These are phyloP conservation scores for Fusarium hainanense DNA, from an alignment of 2,329 filamentous ascomycete species.

Conservation along the genomic window DNA sequence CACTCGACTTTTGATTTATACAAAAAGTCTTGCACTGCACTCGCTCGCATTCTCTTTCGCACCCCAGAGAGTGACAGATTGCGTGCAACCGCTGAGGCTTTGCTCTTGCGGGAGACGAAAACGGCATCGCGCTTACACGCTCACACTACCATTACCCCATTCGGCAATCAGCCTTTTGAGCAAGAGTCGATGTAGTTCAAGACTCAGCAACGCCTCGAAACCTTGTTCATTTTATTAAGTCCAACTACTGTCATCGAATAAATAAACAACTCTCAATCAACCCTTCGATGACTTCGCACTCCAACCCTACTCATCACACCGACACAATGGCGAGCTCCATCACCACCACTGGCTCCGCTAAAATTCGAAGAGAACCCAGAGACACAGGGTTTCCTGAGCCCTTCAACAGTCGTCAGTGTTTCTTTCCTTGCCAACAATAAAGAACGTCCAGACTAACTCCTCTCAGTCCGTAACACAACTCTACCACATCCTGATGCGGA, in stretches of 20 bases:
- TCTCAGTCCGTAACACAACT: conserved; percentile 66
- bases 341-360: conserved; percentile 42
- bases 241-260: not conserved
- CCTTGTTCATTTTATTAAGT: conserved; percentile 2
- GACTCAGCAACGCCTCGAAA: conserved; percentile 22
- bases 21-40: not conserved
- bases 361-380: conserved; percentile 45
- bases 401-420: conserved; percentile 58
- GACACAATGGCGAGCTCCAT: conserved; percentile 45
- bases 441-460: conserved; percentile 10
- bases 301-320: conserved; percentile 38
- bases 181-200: conserved; percentile 33
- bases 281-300: conserved; percentile 16
- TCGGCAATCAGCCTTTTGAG: conserved; percentile 19
- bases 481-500: conserved; percentile 71
- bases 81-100: conserved; percentile 35
- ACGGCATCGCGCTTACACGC: conserved; percentile 43
- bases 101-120: conserved; percentile 35
- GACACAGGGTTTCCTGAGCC: conserved; percentile 66
- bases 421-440: too few relatives aligned
- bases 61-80: conserved; percentile 1
- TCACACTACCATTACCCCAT: conserved; percentile 44
- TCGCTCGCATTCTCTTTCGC: conserved; percentile 2
- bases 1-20: conserved; percentile 9
- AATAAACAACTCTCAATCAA: not conserved